Percentiles rank a stretch among this genome's conserved stretches.
These are phyloP conservation scores for Erodium chrysanthum DNA, from an alignment of 441 rosid species.

Conservation along the genomic window DNA sequence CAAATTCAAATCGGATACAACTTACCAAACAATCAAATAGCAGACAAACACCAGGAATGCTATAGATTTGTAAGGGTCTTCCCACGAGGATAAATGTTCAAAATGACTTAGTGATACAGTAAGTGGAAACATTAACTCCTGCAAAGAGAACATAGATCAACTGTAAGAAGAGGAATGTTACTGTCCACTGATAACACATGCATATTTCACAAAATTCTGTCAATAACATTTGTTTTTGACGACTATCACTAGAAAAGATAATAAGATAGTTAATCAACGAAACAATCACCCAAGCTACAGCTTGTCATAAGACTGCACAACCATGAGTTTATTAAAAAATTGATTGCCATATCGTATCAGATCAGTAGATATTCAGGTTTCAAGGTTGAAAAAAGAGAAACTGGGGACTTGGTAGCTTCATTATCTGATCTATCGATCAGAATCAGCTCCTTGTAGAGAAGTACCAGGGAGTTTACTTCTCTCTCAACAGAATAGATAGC, in stretches of 20 bases:
- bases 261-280: background rate
- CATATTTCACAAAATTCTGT: background rate
- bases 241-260: background rate
- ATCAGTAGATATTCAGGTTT: background rate
- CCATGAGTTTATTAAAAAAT: background rate
- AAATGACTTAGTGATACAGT: conserved; percentile 35
- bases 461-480: background rate
- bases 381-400: background rate
- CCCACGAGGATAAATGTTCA: conserved; percentile 56
- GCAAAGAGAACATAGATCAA: conserved; percentile 12
- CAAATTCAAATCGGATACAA: conserved; percentile 13
- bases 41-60: conserved; percentile 42
- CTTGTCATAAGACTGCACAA: background rate
- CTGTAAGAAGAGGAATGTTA: no score
- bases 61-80: conserved; percentile 50
- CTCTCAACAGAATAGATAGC: background rate
- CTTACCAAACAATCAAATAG: conserved; percentile 48
- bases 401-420: background rate
- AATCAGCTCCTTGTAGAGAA: conserved; percentile 5
- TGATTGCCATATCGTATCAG: background rate
- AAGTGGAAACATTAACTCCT: conserved; percentile 69
- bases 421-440: conserved; percentile 10
- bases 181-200: background rate
- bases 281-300: background rate
- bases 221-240: background rate